These are phyloP conservation scores for Xerocomus potaroensis DNA, from an alignment of 768 basidiomycete species.

Conservation along the genomic window DNA sequence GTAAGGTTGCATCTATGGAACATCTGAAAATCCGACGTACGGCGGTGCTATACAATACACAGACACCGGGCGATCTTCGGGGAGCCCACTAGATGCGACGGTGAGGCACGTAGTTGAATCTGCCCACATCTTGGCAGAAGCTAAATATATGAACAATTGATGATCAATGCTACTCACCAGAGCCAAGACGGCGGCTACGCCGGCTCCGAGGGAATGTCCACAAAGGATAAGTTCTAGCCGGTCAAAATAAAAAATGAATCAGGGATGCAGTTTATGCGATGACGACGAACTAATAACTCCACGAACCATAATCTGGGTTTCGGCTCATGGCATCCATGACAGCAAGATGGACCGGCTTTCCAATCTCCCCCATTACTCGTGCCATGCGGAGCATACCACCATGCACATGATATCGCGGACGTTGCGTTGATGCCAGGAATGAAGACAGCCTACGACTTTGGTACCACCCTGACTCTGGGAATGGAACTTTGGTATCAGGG, in stretches of 20 bases:
- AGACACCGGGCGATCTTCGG: conserved; percentile 58
- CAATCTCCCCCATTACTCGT: conserved; percentile 68
- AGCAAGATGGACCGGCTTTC: conserved; percentile 73
- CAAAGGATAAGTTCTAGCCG: conserved; percentile 63
- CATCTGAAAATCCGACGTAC: conserved; percentile 37
- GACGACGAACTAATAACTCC: background rate
- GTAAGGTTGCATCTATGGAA: background rate
- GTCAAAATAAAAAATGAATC: background rate
- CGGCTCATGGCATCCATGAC: conserved; percentile 63
- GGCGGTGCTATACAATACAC: conserved; percentile 82
- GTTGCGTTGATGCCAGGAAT: conserved; percentile 17
- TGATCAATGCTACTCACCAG: conserved; percentile 43
- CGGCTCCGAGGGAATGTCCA: conserved; percentile 83
- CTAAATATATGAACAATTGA: background rate
- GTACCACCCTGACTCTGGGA: conserved; percentile 28
- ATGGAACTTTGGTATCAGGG: conserved; percentile 34
- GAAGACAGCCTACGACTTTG: conserved; percentile 24
- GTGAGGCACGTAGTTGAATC: conserved; percentile 75
- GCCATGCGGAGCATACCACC: conserved; percentile 81
- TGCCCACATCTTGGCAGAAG: conserved; percentile 69
- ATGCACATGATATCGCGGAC: conserved; percentile 59
- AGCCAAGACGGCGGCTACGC: conserved; percentile 70
- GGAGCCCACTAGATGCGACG: conserved; percentile 62
- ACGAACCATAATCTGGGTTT: conserved; percentile 71
- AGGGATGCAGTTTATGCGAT: background rate